Evolutionary conservation across 805 yeast genomes (phyloP).

Genomic region (Komagataella mondaviorum): DNA sequence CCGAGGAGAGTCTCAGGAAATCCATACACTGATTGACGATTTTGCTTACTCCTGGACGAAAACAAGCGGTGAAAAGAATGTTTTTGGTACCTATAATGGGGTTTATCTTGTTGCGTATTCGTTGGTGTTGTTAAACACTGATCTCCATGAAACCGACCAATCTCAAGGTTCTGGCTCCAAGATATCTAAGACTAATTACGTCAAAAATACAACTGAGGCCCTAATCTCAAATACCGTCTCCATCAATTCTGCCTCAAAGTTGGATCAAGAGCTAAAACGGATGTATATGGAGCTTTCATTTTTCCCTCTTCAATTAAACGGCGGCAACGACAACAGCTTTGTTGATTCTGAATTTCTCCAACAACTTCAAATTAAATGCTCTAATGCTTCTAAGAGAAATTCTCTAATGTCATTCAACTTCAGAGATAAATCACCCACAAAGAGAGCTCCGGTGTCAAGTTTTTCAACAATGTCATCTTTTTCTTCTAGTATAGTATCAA

Average conservation of each 20-base stretch:
- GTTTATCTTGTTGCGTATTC: constrained; percentile 65
- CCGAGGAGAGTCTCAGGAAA: constrained; percentile 73
- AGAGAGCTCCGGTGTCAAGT: neutral
- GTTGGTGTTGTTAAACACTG: constrained; percentile 62
- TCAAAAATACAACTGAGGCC: constrained; percentile 36
- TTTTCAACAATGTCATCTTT: neutral
- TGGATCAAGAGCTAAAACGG: constrained; percentile 23
- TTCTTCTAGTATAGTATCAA: neutral
- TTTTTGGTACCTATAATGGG: constrained; percentile 35
- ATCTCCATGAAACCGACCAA: constrained; percentile 40
- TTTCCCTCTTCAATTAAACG: constrained; percentile 15
- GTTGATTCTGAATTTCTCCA: neutral
- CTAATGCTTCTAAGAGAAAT: neutral
- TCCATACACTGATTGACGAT: constrained; percentile 58
- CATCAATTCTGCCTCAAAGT: constrained; percentile 10
- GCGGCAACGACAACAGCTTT: neutral
- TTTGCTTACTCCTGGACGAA: constrained; percentile 54
- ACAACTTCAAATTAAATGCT: neutral
- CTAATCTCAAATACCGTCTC: constrained; percentile 18
- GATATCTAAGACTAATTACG: constrained; percentile 28
- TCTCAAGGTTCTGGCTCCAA: constrained; percentile 9
- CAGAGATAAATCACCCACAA: neutral
- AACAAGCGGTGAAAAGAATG: constrained; percentile 27
- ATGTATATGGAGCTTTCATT: constrained; percentile 28
- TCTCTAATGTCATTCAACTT: neutral